Percentiles rank a stretch among this genome's conserved stretches.
These are phyloP conservation scores for Tolypocladium ovalisporum DNA, from an alignment of 2,329 filamentous ascomycete genomes.

Conservation along the genomic window DNA sequence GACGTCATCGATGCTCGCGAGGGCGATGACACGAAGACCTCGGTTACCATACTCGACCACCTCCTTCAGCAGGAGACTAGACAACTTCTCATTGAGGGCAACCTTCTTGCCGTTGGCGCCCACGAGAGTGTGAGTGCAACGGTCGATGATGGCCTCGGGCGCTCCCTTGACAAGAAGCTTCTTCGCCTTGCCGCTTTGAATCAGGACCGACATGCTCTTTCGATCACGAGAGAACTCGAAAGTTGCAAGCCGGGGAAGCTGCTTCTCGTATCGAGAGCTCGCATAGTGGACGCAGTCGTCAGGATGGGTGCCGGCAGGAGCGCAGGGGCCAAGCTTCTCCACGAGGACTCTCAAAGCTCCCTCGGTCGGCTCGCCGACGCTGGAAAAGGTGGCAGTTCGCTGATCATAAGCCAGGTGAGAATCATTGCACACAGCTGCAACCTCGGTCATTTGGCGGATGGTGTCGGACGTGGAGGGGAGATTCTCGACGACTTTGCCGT, in stretches of 20 bases:
- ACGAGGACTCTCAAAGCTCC: constrained; percentile 82
- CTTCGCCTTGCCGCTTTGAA: constrained; percentile 57
- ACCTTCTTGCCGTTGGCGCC: constrained; percentile 72
- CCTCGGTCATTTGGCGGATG: constrained; percentile 64
- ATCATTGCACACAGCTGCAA: constrained; percentile 78
- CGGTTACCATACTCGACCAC: constrained; percentile 83
- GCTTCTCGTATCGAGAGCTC: constrained; percentile 74
- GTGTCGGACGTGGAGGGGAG: constrained; percentile 63
- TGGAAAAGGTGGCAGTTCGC: constrained; percentile 63
- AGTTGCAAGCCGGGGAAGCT: constrained; percentile 65
- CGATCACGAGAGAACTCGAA: constrained; percentile 96
- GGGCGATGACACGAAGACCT: constrained; percentile 87
- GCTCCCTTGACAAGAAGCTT: constrained; percentile 93
- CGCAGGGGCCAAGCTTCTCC: constrained; percentile 85
- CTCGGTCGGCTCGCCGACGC: constrained; percentile 89
- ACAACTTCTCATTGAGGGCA: constrained; percentile 57
- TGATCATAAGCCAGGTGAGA: constrained; percentile 72
- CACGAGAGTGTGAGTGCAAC: constrained; percentile 72
- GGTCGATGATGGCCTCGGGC: constrained; percentile 85
- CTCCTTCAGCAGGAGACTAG: constrained; percentile 62
- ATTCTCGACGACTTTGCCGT: constrained; percentile 59
- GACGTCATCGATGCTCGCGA: constrained; percentile 75
- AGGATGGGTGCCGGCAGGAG: constrained; percentile 40
- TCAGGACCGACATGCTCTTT: constrained; percentile 98
- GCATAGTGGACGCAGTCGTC: constrained; percentile 65